Percentiles rank a stretch among this genome's conserved stretches.
Conservation (phyloP, 257 asterid species). For the Nicotiana otophora region DNA sequence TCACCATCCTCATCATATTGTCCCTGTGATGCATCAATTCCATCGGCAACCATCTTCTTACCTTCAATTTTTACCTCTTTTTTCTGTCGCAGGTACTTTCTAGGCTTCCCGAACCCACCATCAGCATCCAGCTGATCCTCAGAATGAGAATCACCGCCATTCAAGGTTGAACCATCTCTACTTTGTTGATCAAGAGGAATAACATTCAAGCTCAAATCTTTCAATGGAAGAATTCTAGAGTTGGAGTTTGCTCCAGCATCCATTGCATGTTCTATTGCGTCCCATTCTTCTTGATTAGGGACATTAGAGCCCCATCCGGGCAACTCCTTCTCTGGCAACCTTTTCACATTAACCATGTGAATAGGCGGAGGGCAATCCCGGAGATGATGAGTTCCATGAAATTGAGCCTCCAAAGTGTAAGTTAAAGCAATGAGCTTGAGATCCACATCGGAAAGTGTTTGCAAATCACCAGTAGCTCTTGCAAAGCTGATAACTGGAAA, state of each 20-base stretch:
- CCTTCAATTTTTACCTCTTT: constrained; percentile 72
- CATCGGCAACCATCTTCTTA: constrained; percentile 79
- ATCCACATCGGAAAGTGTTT: constrained; percentile 97
- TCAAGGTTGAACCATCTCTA: constrained; percentile 34
- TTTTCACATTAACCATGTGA: constrained; percentile 66
- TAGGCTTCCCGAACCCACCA: constrained; percentile 34
- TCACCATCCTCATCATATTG: constrained; percentile 53
- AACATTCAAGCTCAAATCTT: constrained; percentile 49
- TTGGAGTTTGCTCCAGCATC: constrained; percentile 39
- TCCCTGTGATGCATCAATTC: constrained; percentile 90
- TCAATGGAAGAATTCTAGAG: constrained; percentile 76
- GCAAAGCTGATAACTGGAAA: constrained; percentile 78
- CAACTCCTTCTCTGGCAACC: constrained; percentile 91
- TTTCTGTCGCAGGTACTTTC: constrained; percentile 42
- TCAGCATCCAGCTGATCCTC: constrained; percentile 38
- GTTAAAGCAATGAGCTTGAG: constrained; percentile 92
- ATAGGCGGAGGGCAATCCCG: constrained; percentile 84
- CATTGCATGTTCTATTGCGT: constrained; percentile 65
- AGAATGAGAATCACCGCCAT: constrained; percentile 37
- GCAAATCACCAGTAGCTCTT: constrained; percentile 95
- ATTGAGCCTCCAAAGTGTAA: constrained; percentile 69
- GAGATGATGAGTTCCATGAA: constrained; percentile 77
- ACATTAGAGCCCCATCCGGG: constrained; percentile 99
- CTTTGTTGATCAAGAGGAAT: constrained; percentile 36
- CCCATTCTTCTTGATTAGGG: constrained; percentile 94